Evolutionary conservation across 2,329 filamentous ascomycete species (phyloP), one percentile per base, ranked within the genome.

Genomic region (Aureobasidium namibiae): DNA sequence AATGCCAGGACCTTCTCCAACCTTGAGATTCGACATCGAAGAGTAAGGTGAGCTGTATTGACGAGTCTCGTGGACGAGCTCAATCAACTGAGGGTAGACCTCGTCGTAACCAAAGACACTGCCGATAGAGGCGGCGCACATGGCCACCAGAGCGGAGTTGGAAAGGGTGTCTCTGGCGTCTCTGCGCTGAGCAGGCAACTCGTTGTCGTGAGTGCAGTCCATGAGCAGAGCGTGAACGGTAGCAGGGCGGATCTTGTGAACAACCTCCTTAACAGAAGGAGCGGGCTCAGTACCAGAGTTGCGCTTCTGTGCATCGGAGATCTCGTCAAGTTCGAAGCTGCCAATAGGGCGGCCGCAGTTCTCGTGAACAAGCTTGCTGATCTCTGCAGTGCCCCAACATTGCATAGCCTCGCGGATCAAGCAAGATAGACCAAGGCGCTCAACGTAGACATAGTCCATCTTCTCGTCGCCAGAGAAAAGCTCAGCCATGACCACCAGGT

Each of bases 141-240:
- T 96, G 69, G 87, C 88, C 38, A 97, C 92, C 4, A 99, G 80
- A 5, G 94, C 94, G 52, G 92, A 92, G 68, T 95, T 97, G 8
- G 95, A 89, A 10, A 99, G 80, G 0, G 94, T 97, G 70, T 99
- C 95, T 61, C 91, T 84, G 54, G 92, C 92, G 71, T 96, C 92
- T 41, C 95, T 83, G 74, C 96, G 96, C 73, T 99, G 92, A 0
- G 92, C 90, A 0, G 94, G 94, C 2, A 90, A 88, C 75, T 99
- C 92, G 67, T 99, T 99, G 75, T 99, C 94, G 72, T 99, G 94
- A 0, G 95, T 99, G 73, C 95, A 99, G 71, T 99, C 95, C 91
- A 97, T 97, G 74, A 99, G 96, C 1, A 99, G 78, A 0, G 92
- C 94, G 65, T 96, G 92, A 0, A 97, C 88, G 4, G 92, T 90